Evolutionary conservation across 139 green algal species (phyloP), one percentile per base, ranked within the genome.

Genomic region (Chlamydomonas schloesseri): DNA sequence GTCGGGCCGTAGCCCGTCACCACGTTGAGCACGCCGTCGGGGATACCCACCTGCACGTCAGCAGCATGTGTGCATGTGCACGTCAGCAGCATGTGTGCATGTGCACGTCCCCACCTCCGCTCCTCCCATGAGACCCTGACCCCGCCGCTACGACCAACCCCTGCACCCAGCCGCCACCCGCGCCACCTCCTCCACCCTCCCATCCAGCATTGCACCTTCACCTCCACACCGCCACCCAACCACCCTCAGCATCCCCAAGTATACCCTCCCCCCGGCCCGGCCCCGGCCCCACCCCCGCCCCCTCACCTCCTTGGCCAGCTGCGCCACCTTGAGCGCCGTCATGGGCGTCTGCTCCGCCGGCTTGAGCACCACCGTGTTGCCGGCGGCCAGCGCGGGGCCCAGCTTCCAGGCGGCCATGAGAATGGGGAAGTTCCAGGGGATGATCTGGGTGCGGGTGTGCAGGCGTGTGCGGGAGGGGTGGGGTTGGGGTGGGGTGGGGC

Each of bases 11-110:
- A 91, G 57, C 95, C 95, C 2, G 88, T 82, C 34, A 97, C 72
- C 26, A 97, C 80, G 86, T 97, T 97, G 87, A 97, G 68, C n/a
- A 95, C 91, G 42, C 95, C 94, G 17, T 88, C 69, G 3, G 95
- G 95, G 24, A 97, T 33, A 42, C 95, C 94, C 53, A 73, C 64
- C 55, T 77, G 69, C 20, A 46, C 28, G 3, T n/a, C n/a, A n/a
- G n/a, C n/a, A n/a, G n/a, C n/a, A n/a, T n/a, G n/a, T n/a, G n/a
- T n/a, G n/a, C n/a, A n/a, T n/a, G n/a, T n/a, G n/a, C n/a, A n/a
- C n/a, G n/a, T n/a, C n/a, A n/a, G n/a, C n/a, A n/a, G n/a, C n/a
- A n/a, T n/a, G n/a, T n/a, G n/a, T n/a, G n/a, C n/a, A n/a, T n/a
- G n/a, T n/a, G n/a, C n/a, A n/a, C n/a, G n/a, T n/a, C n/a, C n/a